Evolutionary conservation across 2,329 filamentous ascomycete species (phyloP).

Genomic region (Aspergillus novofumigatus): DNA sequence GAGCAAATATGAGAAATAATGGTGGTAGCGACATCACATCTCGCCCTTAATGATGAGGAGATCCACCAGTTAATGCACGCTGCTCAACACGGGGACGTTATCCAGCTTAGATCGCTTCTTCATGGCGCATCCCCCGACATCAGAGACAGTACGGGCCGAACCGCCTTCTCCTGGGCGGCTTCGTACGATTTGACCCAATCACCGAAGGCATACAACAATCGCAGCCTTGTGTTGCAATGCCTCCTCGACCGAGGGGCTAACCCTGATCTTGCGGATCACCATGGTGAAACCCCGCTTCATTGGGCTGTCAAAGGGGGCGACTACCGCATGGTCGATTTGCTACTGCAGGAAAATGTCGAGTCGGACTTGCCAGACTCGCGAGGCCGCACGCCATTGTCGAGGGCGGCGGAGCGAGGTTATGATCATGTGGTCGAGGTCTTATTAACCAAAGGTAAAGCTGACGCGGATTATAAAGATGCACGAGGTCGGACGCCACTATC

Average conservation of each 20-base stretch:
- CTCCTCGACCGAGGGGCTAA: slow-evolving; percentile 9
- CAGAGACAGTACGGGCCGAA: slow-evolving; percentile 6
- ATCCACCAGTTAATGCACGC: slow-evolving; percentile 6
- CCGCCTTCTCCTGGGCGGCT: slow-evolving; percentile 10
- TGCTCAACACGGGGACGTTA: not conserved
- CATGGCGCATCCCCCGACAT: slow-evolving; percentile 7
- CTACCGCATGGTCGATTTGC: slow-evolving; percentile 4
- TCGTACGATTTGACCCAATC: slow-evolving; percentile 1
- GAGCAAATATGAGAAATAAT: not conserved
- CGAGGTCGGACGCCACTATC: slow-evolving; percentile 8
- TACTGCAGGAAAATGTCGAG: slow-evolving; percentile 5
- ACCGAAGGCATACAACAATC: not conserved
- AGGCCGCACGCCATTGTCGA: slow-evolving; percentile 11
- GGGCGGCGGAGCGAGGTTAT: slow-evolving; percentile 7
- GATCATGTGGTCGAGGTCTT: slow-evolving; percentile 1
- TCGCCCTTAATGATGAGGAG: slow-evolving; percentile 1
- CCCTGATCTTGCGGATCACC: slow-evolving; percentile 8
- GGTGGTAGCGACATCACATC: not conserved
- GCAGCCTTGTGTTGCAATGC: slow-evolving; percentile 3
- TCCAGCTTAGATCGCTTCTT: slow-evolving; percentile 2
- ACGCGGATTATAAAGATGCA: slow-evolving; percentile 7
- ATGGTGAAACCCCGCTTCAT: slow-evolving; percentile 11
- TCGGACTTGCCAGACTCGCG: slow-evolving; percentile 3
- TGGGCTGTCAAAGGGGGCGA: slow-evolving; percentile 11
- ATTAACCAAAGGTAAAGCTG: slow-evolving; percentile 1